Evolutionary conservation across 2,329 filamentous ascomycete species (phyloP).

Genomic region (Sporothrix protearum): DNA sequence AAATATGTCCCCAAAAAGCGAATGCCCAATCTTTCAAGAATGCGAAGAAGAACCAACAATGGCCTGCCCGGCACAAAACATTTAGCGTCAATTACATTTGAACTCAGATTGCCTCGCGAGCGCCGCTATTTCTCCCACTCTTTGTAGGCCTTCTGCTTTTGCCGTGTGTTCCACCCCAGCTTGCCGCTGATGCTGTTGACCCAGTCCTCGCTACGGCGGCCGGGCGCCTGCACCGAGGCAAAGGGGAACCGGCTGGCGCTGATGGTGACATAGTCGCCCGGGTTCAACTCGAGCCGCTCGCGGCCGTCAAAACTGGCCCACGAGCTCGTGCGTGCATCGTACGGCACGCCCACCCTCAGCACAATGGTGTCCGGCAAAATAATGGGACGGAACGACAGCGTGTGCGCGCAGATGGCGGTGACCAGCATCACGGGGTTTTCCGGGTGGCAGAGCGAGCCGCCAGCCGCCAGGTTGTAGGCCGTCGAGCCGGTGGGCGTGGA

Average conservation of each 20-base stretch:
- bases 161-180: slow-evolving; percentile 75
- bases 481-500: slow-evolving; percentile 93
- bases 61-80: neutral
- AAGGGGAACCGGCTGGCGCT: slow-evolving; percentile 74
- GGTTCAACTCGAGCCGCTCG: slow-evolving; percentile 73
- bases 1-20: neutral
- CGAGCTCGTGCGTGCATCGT: slow-evolving; percentile 79
- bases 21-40: neutral
- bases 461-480: slow-evolving; percentile 91
- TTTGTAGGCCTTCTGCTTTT: slow-evolving; percentile 66
- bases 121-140: slow-evolving; percentile 42
- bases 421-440: slow-evolving; percentile 96
- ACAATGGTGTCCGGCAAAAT: slow-evolving; percentile 96
- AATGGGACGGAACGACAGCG: slow-evolving; percentile 91
- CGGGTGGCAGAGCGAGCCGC: slow-evolving; percentile 91
- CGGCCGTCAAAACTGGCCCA: slow-evolving; percentile 99
- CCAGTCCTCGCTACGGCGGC: slow-evolving; percentile 71
- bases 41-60: neutral
- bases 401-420: slow-evolving; percentile 92
- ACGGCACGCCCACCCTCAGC: slow-evolving; percentile 87
- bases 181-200: slow-evolving; percentile 76
- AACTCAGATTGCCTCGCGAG: too few species aligned
- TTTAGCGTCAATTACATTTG: neutral
- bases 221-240: slow-evolving; percentile 68
- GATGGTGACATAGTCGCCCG: slow-evolving; percentile 81